Base-by-base conservation (phyloP, 2,329 filamentous ascomycete species). In the Phoma herbarum region DNA sequence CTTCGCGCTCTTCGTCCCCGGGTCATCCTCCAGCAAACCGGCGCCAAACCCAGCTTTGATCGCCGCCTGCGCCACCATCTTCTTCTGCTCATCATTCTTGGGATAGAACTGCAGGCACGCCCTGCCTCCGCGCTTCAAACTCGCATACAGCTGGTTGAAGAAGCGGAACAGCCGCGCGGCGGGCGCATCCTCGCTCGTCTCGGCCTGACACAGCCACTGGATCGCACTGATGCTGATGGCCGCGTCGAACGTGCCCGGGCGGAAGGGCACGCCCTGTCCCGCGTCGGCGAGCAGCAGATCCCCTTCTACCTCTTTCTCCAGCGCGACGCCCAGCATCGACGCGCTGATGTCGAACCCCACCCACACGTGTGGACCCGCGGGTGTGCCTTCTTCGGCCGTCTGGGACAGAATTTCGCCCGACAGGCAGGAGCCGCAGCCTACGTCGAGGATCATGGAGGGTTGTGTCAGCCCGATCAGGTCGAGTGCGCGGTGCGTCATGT, bases 81-180 rank as follows among this genome's bases (percentile, higher is more conserved):
- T 88, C 72, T 93, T 87, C 80, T 99, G 95, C 62, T 86, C 84
- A 67, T 96, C 90, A 76, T 99, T 98, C 80, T 97, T 97, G 2
- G 95, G 95, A 76, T 99, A 99, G 78, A 99, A 99, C 73, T 99
- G 95, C 75, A 93, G 97, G 14, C 98, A 94, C 0, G 95, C 95
- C 35, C 92, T 85, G 1, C 92, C 95, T 6, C 95, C 95, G 20
- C 95, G 84, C 63, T 88, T 87, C 62, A 99, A 80, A 60, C 88
- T 88, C 0, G 92, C 90, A 78, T 98, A 99, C 1, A 99, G 79
- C 0, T 93, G 92, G 70, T 96, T 92, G 77, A 99, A 99, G 75
- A 99, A 99, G 43, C 94, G 84, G 4, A 86, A 85, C 25, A 99
- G 79, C 6, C 95, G 83, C 0, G 90, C 92, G 26, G 90, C 86